Base-by-base conservation (phyloP, 306 rosid genomes). In the Cucumis cinereus region DNA sequence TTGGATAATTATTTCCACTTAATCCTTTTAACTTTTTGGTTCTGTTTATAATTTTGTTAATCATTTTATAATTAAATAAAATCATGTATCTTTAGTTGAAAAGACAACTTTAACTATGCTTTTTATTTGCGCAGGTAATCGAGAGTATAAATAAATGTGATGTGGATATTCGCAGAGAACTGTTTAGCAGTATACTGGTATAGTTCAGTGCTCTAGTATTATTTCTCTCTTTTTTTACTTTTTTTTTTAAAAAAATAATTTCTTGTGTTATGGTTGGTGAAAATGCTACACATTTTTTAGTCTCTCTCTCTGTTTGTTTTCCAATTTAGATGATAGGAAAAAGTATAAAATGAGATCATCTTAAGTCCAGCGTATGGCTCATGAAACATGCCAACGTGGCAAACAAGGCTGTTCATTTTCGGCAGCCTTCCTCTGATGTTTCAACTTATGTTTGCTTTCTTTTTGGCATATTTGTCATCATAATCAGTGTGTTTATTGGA, bases 181-280 rank as follows among this genome's bases (percentile, higher is more conserved):
- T 95, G 45, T 95, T 92, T 81, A 95, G 98, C 75, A 92, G 98
- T 82, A 95, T 95, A 78, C 86, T 95, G 99, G 99, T 95, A 90
- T 83, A 20, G 35, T 78, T 72, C n/a, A 15, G 56, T 26, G 40
- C 7, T 14, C 68, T 13, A 16, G 9, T 10, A 13, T 22, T 50
- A 77, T 53, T 38, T 77, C 33, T 50, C 77, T 83, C 77, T 83
- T 19, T 7, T 53, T 6, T 19, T 50, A 53, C n/a, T 17, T 0
- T 60, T 61, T 9, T 28, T 61, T 60, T 28, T 4, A 12, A 61
- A 30, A 30, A 30, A 30, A 14, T 61, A 20, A 41, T 40, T 45
- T 74, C 17, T 56, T 16, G 58, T 23, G 75, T 24, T 23, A 11
- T 68, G 55, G 55, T 41, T 41, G 33, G 17, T 1, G 36, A 11